phyloP scores from a whole-genome alignment of 2,329 filamentous ascomycete species.

The Ophiocordyceps camponoti-floridani region DNA sequence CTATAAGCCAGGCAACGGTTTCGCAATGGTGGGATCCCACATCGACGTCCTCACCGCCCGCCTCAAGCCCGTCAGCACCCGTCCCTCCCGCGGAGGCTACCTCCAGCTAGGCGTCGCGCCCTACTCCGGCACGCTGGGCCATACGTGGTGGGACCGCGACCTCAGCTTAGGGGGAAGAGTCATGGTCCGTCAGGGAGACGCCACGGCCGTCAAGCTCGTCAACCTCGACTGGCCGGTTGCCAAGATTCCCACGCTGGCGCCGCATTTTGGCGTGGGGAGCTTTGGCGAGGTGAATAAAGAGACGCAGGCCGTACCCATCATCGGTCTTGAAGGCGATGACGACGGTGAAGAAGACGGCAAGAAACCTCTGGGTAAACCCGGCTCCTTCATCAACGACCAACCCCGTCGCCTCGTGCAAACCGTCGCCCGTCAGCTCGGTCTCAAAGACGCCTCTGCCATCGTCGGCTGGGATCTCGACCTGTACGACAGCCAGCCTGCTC shows the following conservation, averaged over 20 bases:
- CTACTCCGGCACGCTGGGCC: conserved; percentile 74
- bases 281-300: conserved; percentile 58
- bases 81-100: conserved; percentile 73
- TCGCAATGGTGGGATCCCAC: conserved; percentile 79
- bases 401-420: conserved; percentile 70
- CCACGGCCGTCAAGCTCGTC: conserved; percentile 66
- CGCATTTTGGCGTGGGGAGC: conserved; percentile 74
- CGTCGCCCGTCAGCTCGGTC: conserved; percentile 61
- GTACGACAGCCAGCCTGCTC: conserved; percentile 75
- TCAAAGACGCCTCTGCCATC: conserved; percentile 54
- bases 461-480: conserved; percentile 96
- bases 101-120: conserved; percentile 80
- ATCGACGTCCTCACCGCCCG: conserved; percentile 83
- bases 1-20: conserved; percentile 71
- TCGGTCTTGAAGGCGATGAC: conserved; percentile 53
- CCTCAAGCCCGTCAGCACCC: conserved; percentile 77
- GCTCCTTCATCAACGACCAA: conserved; percentile 67
- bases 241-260: conserved; percentile 75
- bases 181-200: conserved; percentile 56
- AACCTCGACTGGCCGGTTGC: conserved; percentile 93
- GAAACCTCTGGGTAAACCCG: conserved; percentile 38
- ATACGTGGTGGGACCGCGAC: conserved; percentile 95
- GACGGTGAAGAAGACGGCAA: conserved; percentile 2
- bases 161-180: conserved; percentile 81
- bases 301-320: conserved; percentile 86